These are phyloP conservation scores for Rhynchospora breviuscula DNA, from an alignment of 176 grass and related monocot genomes.

Conservation along the genomic window DNA sequence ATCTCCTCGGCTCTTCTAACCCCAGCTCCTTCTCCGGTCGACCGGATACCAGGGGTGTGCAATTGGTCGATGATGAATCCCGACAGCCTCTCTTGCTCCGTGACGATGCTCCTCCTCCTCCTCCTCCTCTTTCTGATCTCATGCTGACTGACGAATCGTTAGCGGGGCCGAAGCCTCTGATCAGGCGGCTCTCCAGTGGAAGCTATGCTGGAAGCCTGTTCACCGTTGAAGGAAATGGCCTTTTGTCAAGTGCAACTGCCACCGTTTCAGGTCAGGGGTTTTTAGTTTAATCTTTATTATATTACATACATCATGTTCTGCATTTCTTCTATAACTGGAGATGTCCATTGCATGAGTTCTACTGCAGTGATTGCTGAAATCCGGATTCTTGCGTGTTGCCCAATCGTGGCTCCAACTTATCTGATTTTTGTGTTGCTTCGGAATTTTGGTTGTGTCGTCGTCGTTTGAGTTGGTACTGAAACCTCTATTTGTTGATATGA, in stretches of 20 bases:
- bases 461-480: background rate
- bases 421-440: background rate
- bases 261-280: background rate
- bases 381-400: background rate
- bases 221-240: constrained; percentile 27
- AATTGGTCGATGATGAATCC: constrained; percentile 14
- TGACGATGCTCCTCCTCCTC: background rate
- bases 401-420: background rate
- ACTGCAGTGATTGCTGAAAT: background rate
- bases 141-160: background rate
- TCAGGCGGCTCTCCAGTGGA: constrained; percentile 26
- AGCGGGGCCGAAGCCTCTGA: background rate
- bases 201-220: constrained; percentile 38
- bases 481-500: background rate
- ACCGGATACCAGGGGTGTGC: background rate
- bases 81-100: background rate
- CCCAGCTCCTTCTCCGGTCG: background rate
- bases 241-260: constrained; percentile 5
- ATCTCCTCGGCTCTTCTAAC: background rate
- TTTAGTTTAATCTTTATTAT: background rate
- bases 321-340: background rate
- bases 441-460: background rate
- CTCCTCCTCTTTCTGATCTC: background rate
- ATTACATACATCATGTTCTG: background rate
- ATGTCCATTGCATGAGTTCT: background rate